Conservation (phyloP, 2,329 filamentous ascomycete species). For the Nemania diffusa region DNA sequence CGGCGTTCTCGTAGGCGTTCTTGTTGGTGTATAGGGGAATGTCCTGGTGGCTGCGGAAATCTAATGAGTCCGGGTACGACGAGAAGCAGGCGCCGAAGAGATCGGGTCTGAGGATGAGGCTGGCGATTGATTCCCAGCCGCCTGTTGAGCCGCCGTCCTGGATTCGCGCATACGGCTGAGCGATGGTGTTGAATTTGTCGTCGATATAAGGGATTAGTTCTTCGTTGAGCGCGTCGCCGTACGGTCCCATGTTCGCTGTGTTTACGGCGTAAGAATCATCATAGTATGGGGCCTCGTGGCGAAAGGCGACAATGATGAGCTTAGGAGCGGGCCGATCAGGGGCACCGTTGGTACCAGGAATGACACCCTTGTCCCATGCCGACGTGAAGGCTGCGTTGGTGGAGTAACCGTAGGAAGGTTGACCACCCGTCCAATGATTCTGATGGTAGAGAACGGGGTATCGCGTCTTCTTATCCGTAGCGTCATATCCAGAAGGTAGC, state of each 20-base stretch:
- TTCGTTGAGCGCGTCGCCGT: slow-evolving; percentile 41
- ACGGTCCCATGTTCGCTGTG: slow-evolving; percentile 40
- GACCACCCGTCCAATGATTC: slow-evolving; percentile 39
- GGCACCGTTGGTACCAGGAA: slow-evolving; percentile 28
- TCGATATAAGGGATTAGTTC: slow-evolving; percentile 41
- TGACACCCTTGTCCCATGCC: slow-evolving; percentile 37
- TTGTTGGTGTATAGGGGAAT: slow-evolving; percentile 39
- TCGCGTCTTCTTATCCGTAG: slow-evolving; percentile 34
- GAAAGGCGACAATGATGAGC: slow-evolving; percentile 40
- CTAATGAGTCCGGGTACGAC: slow-evolving; percentile 40
- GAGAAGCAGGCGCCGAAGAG: slow-evolving; percentile 44
- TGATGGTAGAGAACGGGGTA: slow-evolving; percentile 40
- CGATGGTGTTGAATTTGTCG: slow-evolving; percentile 37
- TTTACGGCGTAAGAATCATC: slow-evolving; percentile 43
- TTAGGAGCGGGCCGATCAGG: slow-evolving; percentile 34
- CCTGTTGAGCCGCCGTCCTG: slow-evolving; percentile 42
- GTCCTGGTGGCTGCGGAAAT: slow-evolving; percentile 39
- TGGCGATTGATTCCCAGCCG: slow-evolving; percentile 40
- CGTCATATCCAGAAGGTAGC: slow-evolving; percentile 38
- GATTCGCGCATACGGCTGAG: slow-evolving; percentile 39
- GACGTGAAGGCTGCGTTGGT: slow-evolving; percentile 26
- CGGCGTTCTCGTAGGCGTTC: slow-evolving; percentile 36
- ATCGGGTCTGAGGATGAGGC: slow-evolving; percentile 38
- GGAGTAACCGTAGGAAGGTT: slow-evolving; percentile 31
- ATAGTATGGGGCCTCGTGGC: slow-evolving; percentile 41